Conservation (phyloP, 2,329 filamentous ascomycete species). For the Pezicula carpinea region DNA sequence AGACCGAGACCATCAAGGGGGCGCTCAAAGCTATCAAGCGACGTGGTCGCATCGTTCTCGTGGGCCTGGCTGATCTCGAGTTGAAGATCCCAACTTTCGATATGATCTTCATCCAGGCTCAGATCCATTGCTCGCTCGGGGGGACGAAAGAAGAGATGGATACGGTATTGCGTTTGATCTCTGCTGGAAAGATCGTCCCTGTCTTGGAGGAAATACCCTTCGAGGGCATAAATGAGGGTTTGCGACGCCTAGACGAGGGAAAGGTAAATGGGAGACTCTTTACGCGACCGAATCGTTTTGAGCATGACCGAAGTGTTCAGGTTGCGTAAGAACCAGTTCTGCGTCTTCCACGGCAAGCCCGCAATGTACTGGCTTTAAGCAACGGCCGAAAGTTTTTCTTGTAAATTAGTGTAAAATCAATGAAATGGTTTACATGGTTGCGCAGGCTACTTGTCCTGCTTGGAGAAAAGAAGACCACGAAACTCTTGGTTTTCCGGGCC, state of each 20-base stretch:
- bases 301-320: too few species aligned
- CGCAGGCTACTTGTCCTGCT: too few species aligned
- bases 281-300: conserved; percentile 8
- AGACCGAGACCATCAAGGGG: conserved; percentile 1
- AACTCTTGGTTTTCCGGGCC: too few species aligned
- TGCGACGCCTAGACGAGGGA: conserved; percentile 5
- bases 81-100: conserved; percentile 1
- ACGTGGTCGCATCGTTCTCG: conserved; percentile 7
- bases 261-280: conserved; percentile 8
- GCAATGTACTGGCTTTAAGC: too few species aligned
- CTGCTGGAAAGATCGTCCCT: conserved; percentile 2
- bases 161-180: conserved; percentile 6
- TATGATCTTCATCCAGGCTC: conserved; percentile 2
- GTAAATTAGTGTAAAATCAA: too few species aligned
- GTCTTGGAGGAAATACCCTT: conserved; percentile 10
- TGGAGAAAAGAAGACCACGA: too few species aligned
- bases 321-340: too few species aligned
- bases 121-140: conserved; percentile 6
- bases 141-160: conserved; percentile 5
- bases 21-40: conserved; percentile 7
- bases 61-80: conserved; percentile 3
- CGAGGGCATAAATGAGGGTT: conserved; percentile 3
- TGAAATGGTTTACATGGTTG: too few species aligned
- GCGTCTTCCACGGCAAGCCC: too few species aligned
- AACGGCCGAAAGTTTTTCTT: too few species aligned